Base-by-base conservation (phyloP, 83 land plant genomes). In the Diphasiastrum complanatum region DNA sequence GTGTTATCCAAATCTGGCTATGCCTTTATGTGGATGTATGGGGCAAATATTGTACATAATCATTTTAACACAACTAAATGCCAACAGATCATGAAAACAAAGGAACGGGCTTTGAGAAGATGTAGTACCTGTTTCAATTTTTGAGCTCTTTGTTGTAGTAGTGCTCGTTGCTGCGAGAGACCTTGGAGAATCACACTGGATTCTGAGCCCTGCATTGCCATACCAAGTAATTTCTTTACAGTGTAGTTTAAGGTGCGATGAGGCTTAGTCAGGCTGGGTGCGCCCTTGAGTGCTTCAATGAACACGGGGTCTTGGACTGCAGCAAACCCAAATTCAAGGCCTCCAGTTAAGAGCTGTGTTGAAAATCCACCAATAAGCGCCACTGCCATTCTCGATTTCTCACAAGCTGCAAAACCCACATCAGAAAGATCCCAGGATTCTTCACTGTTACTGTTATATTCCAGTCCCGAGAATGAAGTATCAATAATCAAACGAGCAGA, bases 391-490 rank as follows among this genome's bases (percentile, higher is more conserved):
- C 72, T 46, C 19, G 64, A 33, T 5, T 32, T 29, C 23, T 75
- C 64, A 63, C 70, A 65, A 5, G 75, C 63, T 16, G 74, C 68
- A 20, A 18, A 58, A 60, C 45, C 34, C 5, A 51, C 36, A 16
- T 60, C 61, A 26, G 76, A 75, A 64, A 93, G 68, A 47, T 83
- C 41, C 96, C 99, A 93, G n/a, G 48, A 64, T 18, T 45, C 54
- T 28, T 71, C 55, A 34, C 43, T 45, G 25, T 41, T 18, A 30
- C 67, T 47, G 41, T 55, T 14, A 47, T 66, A 89, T 57, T 93
- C 99, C 52, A 93, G 59, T 6, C 99, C 96, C 29, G 96, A 93
- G 52, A 85, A 86, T 33, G 99, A 85, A 41, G 96, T 83, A 36
- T 93, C 99, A 22, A 93, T 60, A 20, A 93, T 67, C 34, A 93